These are phyloP conservation scores for Curvularia sp. DNA, from an alignment of 2,329 filamentous ascomycete species.

Conservation along the genomic window DNA sequence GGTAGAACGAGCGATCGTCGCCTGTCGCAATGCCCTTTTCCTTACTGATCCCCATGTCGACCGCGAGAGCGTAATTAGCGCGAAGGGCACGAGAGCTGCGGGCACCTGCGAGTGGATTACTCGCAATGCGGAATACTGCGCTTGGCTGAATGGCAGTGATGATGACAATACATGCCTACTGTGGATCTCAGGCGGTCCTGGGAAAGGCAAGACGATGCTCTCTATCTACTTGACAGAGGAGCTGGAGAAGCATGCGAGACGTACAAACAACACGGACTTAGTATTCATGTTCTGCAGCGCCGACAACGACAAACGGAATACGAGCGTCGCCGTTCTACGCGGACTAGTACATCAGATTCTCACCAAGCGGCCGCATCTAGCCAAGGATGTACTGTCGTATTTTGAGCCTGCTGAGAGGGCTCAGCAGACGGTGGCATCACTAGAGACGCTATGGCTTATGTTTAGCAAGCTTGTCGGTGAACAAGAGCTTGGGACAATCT, in stretches of 20 bases:
- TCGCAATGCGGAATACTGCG: constrained; percentile 14
- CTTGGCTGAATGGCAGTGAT: constrained; percentile 18
- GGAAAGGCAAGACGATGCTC: constrained; percentile 47
- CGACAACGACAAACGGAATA: constrained; percentile 37
- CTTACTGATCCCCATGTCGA: constrained; percentile 21
- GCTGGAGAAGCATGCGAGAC: constrained; percentile 15
- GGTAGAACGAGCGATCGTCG: neutral
- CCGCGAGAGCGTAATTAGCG: constrained; percentile 16
- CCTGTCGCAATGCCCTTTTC: constrained; percentile 20
- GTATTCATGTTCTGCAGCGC: constrained; percentile 34
- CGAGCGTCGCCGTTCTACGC: constrained; percentile 29
- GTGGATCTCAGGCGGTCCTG: constrained; percentile 36
- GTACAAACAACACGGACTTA: neutral
- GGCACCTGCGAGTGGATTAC: constrained; percentile 42
- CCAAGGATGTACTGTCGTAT: constrained; percentile 18
- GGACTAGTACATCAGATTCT: constrained; percentile 37
- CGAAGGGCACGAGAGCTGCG: constrained; percentile 18
- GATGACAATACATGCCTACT: constrained; percentile 18
- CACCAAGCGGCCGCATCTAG: constrained; percentile 18
- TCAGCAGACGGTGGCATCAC: constrained; percentile 21
- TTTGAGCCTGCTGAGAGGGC: constrained; percentile 19
- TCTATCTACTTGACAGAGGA: constrained; percentile 39
- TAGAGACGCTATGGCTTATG: constrained; percentile 27
- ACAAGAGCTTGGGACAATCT: constrained; percentile 15
- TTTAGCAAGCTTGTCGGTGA: constrained; percentile 26